A percentile compares a stretch with the other conserved stretches of the same genome.
Conservation (phyloP, 176 grass and related monocot species). For the Hsuehochloa calcarea region DNA sequence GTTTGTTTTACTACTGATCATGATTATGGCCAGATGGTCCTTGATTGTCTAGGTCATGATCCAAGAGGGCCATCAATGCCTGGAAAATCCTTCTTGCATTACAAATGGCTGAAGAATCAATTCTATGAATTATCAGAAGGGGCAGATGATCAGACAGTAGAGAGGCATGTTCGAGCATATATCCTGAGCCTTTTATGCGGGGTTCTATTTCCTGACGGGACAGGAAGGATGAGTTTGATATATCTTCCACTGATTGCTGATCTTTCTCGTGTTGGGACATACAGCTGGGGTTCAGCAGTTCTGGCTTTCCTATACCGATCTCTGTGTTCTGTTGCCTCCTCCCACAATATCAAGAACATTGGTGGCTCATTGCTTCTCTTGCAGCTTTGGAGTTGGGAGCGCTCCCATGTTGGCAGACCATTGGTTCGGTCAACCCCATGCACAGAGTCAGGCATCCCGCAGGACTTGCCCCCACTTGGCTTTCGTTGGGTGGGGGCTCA, state of each 20-base stretch:
- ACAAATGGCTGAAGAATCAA: constrained; percentile 62
- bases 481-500: constrained; percentile 59
- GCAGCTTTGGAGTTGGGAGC: constrained; percentile 78
- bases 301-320: constrained; percentile 61
- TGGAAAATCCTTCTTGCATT: constrained; percentile 59
- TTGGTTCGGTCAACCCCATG: constrained; percentile 36
- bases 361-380: constrained; percentile 65
- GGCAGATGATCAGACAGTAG: constrained; percentile 44
- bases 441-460: constrained; percentile 17
- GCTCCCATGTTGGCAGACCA: constrained; percentile 57
- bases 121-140: constrained; percentile 63
- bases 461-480: constrained; percentile 50
- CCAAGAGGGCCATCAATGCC: constrained; percentile 57
- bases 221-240: constrained; percentile 58
- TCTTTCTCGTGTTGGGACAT: constrained; percentile 56
- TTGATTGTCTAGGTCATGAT: constrained; percentile 57
- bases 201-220: constrained; percentile 63
- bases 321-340: constrained; percentile 61
- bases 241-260: constrained; percentile 60
- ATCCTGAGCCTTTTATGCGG: constrained; percentile 63
- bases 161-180: constrained; percentile 63
- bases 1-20: constrained; percentile 58
- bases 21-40: constrained; percentile 54
- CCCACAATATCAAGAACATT: constrained; percentile 61
- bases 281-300: constrained; percentile 53